Evolutionary conservation across 2,329 filamentous ascomycete genomes (phyloP).

Genomic region (Didymella segeticola): DNA sequence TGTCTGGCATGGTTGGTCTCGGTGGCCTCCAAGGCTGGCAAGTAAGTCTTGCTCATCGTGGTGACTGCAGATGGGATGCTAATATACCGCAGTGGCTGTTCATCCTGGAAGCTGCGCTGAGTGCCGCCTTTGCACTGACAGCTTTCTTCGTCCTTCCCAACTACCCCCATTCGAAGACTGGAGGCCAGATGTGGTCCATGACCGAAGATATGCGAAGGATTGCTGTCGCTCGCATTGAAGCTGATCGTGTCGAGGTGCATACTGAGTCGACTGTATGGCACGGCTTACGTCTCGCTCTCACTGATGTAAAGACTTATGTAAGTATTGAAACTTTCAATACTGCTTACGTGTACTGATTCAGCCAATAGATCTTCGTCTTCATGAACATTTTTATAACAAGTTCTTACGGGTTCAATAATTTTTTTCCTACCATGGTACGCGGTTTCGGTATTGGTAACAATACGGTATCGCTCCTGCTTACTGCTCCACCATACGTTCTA

Average conservation of each 20-base stretch:
- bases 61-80: background rate
- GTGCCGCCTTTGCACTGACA: slow-evolving; percentile 14
- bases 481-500: slow-evolving; percentile 21
- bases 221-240: slow-evolving; percentile 11
- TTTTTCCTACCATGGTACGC: slow-evolving; percentile 21
- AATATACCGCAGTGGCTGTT: slow-evolving; percentile 22
- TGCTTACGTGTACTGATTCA: background rate
- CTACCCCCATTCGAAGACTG: slow-evolving; percentile 44
- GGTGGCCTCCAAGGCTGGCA: slow-evolving; percentile 41
- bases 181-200: slow-evolving; percentile 9
- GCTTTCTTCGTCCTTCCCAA: slow-evolving; percentile 56
- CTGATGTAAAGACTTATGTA: slow-evolving; percentile 17
- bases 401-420: slow-evolving; percentile 21
- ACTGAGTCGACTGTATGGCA: slow-evolving; percentile 20
- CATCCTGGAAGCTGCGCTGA: slow-evolving; percentile 22
- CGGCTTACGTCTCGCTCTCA: slow-evolving; percentile 16
- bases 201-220: slow-evolving; percentile 8
- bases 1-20: slow-evolving; percentile 43
- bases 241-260: slow-evolving; percentile 14
- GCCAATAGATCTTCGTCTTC: slow-evolving; percentile 9
- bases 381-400: slow-evolving; percentile 22
- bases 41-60: background rate
- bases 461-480: slow-evolving; percentile 17
- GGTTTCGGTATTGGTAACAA: slow-evolving; percentile 18
- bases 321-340: background rate